phyloP scores from a whole-genome alignment of 176 grass and related monocot species.

The Poa annua region DNA sequence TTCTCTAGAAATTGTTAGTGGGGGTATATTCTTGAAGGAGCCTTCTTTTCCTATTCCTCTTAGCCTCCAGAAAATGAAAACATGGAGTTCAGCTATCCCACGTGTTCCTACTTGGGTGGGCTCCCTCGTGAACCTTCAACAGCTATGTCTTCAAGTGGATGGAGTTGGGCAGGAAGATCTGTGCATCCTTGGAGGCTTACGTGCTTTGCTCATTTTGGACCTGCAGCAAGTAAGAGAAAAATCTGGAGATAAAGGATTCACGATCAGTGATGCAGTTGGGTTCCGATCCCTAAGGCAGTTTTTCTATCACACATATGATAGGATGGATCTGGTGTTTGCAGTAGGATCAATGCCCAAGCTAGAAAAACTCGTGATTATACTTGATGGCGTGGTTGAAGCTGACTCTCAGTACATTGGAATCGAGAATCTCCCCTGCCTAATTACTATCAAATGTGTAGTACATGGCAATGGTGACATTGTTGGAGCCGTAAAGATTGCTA shows the following conservation, averaged over 20 bases:
- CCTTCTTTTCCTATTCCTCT: not conserved
- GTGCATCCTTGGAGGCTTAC: not conserved
- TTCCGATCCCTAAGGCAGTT: not conserved
- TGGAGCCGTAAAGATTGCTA: not conserved
- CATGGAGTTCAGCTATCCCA: fast-evolving
- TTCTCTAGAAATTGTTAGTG: not conserved
- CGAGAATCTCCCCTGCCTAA: not conserved
- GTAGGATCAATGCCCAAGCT: not conserved
- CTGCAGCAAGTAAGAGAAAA: not conserved
- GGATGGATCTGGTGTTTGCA: not conserved
- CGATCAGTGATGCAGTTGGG: not conserved
- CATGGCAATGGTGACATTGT: not conserved
- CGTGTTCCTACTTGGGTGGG: not conserved
- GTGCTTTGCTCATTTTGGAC: not conserved
- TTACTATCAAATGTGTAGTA: not conserved
- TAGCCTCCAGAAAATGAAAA: not conserved
- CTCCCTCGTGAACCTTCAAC: not conserved
- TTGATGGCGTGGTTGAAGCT: not conserved
- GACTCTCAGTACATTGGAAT: not conserved
- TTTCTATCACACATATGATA: fast-evolving
- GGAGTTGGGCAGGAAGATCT: not conserved
- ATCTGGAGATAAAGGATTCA: not conserved
- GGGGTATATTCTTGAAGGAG: not conserved
- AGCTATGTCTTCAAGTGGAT: not conserved
- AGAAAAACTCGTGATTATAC: not conserved